These are phyloP conservation scores for Glycine soja DNA, from an alignment of 306 rosid species.

Conservation along the genomic window DNA sequence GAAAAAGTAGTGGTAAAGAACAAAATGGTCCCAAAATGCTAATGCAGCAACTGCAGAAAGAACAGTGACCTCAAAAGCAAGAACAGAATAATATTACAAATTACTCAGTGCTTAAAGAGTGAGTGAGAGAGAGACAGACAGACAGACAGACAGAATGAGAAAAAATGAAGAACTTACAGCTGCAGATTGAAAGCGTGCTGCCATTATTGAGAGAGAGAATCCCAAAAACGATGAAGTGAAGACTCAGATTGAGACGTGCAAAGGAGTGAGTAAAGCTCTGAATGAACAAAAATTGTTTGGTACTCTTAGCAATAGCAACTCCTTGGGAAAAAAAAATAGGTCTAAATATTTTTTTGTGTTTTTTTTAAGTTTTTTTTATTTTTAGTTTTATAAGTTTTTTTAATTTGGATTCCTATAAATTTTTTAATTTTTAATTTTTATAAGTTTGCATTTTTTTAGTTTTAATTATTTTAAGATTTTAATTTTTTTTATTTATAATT, in stretches of 20 bases:
- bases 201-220: conserved; percentile 48
- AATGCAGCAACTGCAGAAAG: neutral
- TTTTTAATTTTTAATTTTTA: too few species aligned
- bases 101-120: neutral
- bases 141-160: neutral
- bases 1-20: neutral
- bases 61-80: conserved; percentile 35
- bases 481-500: too few species aligned
- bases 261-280: neutral
- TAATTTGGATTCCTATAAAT: too few species aligned
- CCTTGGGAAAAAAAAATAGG: neutral
- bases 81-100: neutral
- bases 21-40: conserved; percentile 3
- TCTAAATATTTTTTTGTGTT: too few species aligned
- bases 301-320: neutral
- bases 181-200: conserved; percentile 46
- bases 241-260: neutral
- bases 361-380: too few species aligned
- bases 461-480: too few species aligned
- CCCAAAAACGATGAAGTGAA: conserved; percentile 15
- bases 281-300: neutral
- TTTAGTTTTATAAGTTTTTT: too few species aligned
- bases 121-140: too few species aligned
- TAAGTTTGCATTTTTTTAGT: too few species aligned
- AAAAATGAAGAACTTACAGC: conserved; percentile 48